phyloP scores from a whole-genome alignment of 2,329 filamentous ascomycete genomes.

The Fusarium verrucosum region DNA sequence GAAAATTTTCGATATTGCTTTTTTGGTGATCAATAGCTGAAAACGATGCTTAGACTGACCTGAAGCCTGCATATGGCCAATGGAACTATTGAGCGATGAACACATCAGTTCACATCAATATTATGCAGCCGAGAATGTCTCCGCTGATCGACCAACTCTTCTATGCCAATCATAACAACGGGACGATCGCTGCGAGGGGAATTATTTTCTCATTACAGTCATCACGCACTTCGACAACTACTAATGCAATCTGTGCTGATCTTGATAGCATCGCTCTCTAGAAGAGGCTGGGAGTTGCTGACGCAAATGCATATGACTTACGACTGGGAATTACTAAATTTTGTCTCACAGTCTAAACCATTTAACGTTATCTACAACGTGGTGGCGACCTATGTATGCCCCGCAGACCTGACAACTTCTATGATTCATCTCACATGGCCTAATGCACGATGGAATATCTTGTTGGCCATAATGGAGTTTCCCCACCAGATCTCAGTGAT shows the following conservation, averaged over 20 bases:
- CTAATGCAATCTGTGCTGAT: neutral
- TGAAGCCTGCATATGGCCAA: neutral
- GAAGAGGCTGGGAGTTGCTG: neutral
- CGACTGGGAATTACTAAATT: neutral
- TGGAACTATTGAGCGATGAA: neutral
- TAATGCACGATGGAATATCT: neutral
- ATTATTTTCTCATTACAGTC: neutral
- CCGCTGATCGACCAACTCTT: neutral
- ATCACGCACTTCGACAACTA: neutral
- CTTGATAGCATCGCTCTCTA: neutral
- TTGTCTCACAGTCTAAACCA: neutral
- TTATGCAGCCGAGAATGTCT: conserved; percentile 3
- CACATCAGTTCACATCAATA: neutral
- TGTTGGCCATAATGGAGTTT: too few species aligned
- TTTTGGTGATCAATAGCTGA: neutral
- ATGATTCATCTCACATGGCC: neutral
- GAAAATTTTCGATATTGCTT: neutral
- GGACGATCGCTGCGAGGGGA: neutral
- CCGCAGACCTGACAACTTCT: neutral
- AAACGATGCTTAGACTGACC: neutral
- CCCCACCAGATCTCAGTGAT: too few species aligned
- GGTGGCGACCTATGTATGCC: neutral
- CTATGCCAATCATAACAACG: neutral
- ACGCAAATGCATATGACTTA: neutral
- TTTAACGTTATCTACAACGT: neutral